phyloP scores from a whole-genome alignment of 441 rosid genomes.

The Erodium texanum region DNA sequence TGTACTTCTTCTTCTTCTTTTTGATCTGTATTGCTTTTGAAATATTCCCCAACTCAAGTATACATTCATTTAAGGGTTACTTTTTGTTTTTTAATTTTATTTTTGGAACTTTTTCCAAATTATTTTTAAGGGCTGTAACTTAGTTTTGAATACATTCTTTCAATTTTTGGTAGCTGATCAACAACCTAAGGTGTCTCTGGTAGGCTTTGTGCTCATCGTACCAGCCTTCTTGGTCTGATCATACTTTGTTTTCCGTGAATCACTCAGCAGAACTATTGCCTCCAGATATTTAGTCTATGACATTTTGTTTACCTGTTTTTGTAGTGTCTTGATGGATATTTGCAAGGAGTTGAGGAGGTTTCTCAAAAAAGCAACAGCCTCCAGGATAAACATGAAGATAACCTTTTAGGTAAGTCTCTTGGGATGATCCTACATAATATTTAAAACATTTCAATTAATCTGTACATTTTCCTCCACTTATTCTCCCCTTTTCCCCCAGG shows the following conservation, averaged over 20 bases:
- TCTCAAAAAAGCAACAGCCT: background rate
- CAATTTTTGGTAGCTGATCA: background rate
- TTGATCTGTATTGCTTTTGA: too few relatives aligned
- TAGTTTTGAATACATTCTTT: background rate
- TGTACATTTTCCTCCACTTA: background rate
- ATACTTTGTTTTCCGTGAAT: background rate
- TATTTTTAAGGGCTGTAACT: background rate
- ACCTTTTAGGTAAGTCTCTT: conserved; percentile 7
- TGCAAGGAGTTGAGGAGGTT: conserved; percentile 7
- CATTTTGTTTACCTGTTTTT: background rate
- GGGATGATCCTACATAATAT: background rate
- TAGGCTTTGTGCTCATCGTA: background rate
- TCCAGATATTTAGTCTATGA: background rate
- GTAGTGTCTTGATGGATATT: conserved; percentile 8
- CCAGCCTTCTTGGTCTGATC: conserved; percentile 1
- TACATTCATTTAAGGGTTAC: too few relatives aligned
- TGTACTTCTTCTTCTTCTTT: background rate
- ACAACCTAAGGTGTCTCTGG: conserved; percentile 4
- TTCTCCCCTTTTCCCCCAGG: background rate
- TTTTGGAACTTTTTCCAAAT: too few relatives aligned
- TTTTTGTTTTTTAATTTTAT: too few relatives aligned
- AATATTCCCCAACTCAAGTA: too few relatives aligned
- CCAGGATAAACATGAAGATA: conserved; percentile 2
- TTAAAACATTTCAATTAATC: background rate
- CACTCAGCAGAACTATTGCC: background rate